Evolutionary conservation across 495 filamentous ascomycete genomes (phyloP).

Genomic region (Neurospora sp.): DNA sequence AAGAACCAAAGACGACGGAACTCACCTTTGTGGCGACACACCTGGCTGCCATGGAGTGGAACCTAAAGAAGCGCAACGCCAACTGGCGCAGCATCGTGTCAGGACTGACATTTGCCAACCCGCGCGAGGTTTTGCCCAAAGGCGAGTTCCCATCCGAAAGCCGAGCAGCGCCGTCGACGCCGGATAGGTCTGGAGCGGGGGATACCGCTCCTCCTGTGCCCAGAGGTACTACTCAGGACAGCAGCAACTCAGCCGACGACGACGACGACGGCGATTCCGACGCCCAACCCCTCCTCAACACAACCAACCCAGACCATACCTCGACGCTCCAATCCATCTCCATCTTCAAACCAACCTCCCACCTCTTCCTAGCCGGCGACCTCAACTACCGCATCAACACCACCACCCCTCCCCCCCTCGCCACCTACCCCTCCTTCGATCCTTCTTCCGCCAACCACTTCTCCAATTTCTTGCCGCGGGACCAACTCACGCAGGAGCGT

Average conservation of each 20-base stretch:
- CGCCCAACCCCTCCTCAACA: neutral
- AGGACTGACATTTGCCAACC: conserved; percentile 60
- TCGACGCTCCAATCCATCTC: conserved; percentile 27
- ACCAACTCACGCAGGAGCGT: conserved; percentile 70
- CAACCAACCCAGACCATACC: neutral
- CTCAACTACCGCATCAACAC: conserved; percentile 84
- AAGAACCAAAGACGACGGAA: conserved; percentile 36
- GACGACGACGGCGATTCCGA: conserved; percentile 6
- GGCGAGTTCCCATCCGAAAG: conserved; percentile 8
- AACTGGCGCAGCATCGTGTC: conserved; percentile 81
- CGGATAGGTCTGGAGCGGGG: conserved; percentile 15
- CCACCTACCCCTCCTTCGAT: conserved; percentile 51
- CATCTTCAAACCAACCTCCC: conserved; percentile 64
- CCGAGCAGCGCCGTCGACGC: neutral
- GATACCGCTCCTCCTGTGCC: neutral
- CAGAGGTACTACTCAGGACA: neutral
- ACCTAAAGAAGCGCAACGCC: conserved; percentile 57
- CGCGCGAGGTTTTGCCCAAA: conserved; percentile 18
- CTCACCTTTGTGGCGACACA: conserved; percentile 85
- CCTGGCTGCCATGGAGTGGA: conserved; percentile 74
- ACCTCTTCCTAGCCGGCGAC: conserved; percentile 81
- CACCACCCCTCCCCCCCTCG: conserved; percentile 42
- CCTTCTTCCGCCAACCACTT: conserved; percentile 38
- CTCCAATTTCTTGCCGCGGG: conserved; percentile 49
- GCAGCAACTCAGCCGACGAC: conserved; percentile 18